phyloP scores from a whole-genome alignment of 306 rosid species.

The Quercus suber region DNA sequence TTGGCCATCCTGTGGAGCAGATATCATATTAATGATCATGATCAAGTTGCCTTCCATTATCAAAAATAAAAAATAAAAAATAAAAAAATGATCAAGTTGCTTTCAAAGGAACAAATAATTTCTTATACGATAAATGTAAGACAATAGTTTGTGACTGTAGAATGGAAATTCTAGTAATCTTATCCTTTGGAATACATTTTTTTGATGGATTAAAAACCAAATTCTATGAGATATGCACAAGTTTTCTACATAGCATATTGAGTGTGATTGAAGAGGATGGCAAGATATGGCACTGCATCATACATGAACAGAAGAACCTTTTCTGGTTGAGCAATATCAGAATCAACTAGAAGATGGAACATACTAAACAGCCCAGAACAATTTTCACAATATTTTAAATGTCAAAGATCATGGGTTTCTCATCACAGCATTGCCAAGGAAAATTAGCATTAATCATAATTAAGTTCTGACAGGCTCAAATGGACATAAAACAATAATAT shows the following conservation, averaged over 20 bases:
- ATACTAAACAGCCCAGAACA: background rate
- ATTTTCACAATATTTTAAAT: background rate
- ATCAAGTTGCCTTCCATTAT: slow-evolving; percentile 1
- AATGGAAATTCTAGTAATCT: background rate
- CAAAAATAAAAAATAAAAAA: too few species aligned
- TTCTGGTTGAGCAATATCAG: background rate
- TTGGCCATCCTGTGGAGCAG: slow-evolving; percentile 57
- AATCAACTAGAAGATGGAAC: background rate
- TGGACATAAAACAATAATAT: background rate
- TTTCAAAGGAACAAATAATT: background rate
- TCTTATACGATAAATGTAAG: background rate
- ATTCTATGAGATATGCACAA: background rate
- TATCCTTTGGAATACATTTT: background rate
- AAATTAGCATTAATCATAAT: background rate
- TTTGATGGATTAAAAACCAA: background rate
- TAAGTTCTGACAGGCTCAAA: background rate
- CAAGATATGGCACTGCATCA: background rate
- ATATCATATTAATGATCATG: slow-evolving; percentile 18
- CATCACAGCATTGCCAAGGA: background rate
- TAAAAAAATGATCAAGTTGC: background rate
- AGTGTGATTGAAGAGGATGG: background rate
- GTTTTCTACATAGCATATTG: background rate
- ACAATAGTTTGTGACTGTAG: background rate
- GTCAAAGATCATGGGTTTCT: background rate
- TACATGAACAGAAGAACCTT: background rate